A percentile compares a stretch with the other conserved stretches of the same genome.
phyloP scores from a whole-genome alignment of 2,329 filamentous ascomycete genomes.

The Escovopsis sp. region DNA sequence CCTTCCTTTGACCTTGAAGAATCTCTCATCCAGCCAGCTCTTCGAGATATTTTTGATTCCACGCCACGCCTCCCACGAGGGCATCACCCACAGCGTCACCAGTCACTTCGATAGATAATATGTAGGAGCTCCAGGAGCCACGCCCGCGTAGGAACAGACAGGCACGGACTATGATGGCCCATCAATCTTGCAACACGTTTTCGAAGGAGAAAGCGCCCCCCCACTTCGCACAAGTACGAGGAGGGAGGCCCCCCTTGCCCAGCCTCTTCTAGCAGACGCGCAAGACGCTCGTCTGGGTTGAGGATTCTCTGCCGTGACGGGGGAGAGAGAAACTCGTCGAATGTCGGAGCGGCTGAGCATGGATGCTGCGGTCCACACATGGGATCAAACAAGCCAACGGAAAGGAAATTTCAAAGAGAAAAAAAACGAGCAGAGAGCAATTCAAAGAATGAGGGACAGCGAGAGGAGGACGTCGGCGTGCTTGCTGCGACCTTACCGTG shows the following conservation, averaged over 20 bases:
- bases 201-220: slow-evolving; percentile 3
- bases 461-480: too few species aligned
- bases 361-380: background rate
- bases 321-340: slow-evolving; percentile 17
- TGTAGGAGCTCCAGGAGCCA: slow-evolving; percentile 37
- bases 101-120: too few species aligned
- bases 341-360: too few species aligned
- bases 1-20: too few species aligned
- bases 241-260: slow-evolving; percentile 7
- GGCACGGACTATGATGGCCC: slow-evolving; percentile 41
- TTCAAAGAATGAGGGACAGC: too few species aligned
- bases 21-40: too few species aligned
- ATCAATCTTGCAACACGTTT: slow-evolving; percentile 26
- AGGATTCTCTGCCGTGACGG: slow-evolving; percentile 15
- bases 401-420: too few species aligned
- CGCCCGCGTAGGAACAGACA: slow-evolving; percentile 29
- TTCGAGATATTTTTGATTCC: too few species aligned
- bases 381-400: background rate
- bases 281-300: slow-evolving; percentile 21
- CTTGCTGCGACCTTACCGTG: too few species aligned
- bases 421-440: too few species aligned
- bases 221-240: slow-evolving; percentile 5
- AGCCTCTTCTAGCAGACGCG: slow-evolving; percentile 20
- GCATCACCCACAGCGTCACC: too few species aligned
- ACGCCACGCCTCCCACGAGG: too few species aligned